Base-by-base conservation (phyloP, 192 early-diverging fungal genomes). In the Gamsiella multidivaricata region DNA sequence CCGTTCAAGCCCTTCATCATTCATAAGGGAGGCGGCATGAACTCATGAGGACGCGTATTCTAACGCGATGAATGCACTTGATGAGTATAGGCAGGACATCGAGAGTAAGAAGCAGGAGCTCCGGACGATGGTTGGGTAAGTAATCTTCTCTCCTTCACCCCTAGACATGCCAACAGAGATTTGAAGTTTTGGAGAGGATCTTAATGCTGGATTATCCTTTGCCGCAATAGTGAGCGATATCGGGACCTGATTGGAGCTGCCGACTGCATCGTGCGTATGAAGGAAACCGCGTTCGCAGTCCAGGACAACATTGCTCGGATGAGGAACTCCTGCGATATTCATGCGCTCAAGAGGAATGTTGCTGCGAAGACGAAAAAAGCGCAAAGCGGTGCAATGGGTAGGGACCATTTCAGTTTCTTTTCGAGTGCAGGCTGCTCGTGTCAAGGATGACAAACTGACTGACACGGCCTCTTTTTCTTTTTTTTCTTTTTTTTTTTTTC, bases 171-270 rank as follows among this genome's bases (percentile, higher is more conserved):
- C n/a, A n/a, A n/a, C n/a, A n/a, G n/a, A n/a, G n/a, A n/a, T n/a
- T n/a, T n/a, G n/a, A n/a, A n/a, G n/a, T n/a, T n/a, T n/a, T n/a
- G n/a, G n/a, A n/a, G n/a, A n/a, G n/a, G n/a, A n/a, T n/a, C n/a
- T n/a, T n/a, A n/a, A n/a, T n/a, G n/a, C n/a, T n/a, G n/a, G n/a
- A n/a, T n/a, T n/a, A n/a, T n/a, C n/a, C n/a, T n/a, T n/a, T n/a
- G n/a, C n/a, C 52, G n/a, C 15, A 10, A 42, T 66, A 95, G 94
- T 20, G 93, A 95, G 62, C 83, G 92, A 26, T 96, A 96, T 65
- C 81, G 91, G n/a, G 94, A 96, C 61, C 64, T 96, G 45, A 93
- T 96, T 47, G 88, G 90, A 25, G 94, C 94, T 1, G 92, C 94
- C 5, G 94, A 96, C 61, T 83, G 90, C 41, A 94, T 96, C 29